Conservation (phyloP, 345 rosid species). For the Hibiscus mutabilis region DNA sequence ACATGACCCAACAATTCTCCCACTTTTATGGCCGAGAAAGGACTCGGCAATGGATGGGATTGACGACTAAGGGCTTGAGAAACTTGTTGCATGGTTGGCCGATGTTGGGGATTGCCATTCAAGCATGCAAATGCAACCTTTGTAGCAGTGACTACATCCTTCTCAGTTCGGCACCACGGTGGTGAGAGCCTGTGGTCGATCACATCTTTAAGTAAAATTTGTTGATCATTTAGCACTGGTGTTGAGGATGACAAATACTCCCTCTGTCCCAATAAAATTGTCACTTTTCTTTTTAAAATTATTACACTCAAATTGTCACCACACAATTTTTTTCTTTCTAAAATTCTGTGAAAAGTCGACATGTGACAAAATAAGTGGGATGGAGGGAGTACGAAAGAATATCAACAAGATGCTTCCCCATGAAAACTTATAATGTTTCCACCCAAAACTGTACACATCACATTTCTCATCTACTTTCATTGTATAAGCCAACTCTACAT, state of each 20-base stretch:
- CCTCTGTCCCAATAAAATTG: no score
- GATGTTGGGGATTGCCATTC: neutral
- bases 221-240: neutral
- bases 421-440: neutral
- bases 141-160: neutral
- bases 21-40: neutral
- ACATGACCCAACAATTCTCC: neutral
- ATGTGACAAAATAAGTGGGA: no score
- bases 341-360: no score
- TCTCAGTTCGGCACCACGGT: neutral
- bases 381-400: neutral
- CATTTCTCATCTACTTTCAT: neutral
- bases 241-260: neutral
- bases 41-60: neutral
- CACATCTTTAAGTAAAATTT: neutral
- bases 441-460: conserved; percentile 1
- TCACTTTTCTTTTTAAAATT: no score
- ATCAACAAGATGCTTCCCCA: conserved; percentile 10
- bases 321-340: no score
- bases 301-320: no score
- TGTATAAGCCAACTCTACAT: conserved; percentile 8
- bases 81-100: neutral
- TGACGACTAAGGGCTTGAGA: neutral
- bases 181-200: neutral
- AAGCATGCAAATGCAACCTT: neutral